phyloP scores from a whole-genome alignment of 345 rosid genomes.

The Moringa oleifera region DNA sequence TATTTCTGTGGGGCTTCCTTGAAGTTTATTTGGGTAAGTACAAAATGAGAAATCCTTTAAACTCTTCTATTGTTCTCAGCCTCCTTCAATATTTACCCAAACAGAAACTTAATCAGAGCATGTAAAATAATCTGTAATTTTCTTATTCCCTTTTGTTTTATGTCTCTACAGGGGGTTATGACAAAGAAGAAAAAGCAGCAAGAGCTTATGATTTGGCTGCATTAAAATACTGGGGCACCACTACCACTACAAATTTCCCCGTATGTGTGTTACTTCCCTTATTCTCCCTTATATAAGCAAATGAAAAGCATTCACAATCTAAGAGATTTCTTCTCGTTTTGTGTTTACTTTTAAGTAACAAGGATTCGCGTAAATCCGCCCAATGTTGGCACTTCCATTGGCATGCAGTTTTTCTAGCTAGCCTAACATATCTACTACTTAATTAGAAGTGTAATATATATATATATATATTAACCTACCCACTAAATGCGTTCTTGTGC shows the following conservation, averaged over 20 bases:
- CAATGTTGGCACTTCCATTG: too few species aligned
- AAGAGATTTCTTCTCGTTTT: background rate
- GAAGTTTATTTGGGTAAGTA: constrained; percentile 86
- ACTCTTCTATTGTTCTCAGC: background rate
- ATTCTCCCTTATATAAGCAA: background rate
- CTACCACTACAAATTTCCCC: constrained; percentile 87
- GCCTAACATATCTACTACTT: constrained; percentile 1
- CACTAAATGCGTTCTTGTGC: constrained; percentile 15
- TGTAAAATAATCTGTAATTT: background rate
- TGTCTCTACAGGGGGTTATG: constrained; percentile 68
- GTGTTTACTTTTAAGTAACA: background rate
- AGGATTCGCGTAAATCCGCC: constrained; percentile 1
- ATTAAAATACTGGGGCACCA: constrained; percentile 89
- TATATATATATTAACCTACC: constrained; percentile 5
- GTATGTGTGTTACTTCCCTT: too few species aligned
- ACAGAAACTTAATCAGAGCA: background rate
- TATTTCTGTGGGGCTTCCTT: constrained; percentile 19
- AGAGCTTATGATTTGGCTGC: constrained; percentile 94
- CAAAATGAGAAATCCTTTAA: constrained; percentile 2
- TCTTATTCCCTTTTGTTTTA: background rate
- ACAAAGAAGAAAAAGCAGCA: constrained; percentile 96
- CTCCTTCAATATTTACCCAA: background rate
- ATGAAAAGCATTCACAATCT: background rate
- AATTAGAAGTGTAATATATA: too few species aligned
- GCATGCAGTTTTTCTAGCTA: constrained; percentile 10